These are phyloP conservation scores for Rhypophila decipiens DNA, from an alignment of 495 filamentous ascomycete genomes.

Conservation along the genomic window DNA sequence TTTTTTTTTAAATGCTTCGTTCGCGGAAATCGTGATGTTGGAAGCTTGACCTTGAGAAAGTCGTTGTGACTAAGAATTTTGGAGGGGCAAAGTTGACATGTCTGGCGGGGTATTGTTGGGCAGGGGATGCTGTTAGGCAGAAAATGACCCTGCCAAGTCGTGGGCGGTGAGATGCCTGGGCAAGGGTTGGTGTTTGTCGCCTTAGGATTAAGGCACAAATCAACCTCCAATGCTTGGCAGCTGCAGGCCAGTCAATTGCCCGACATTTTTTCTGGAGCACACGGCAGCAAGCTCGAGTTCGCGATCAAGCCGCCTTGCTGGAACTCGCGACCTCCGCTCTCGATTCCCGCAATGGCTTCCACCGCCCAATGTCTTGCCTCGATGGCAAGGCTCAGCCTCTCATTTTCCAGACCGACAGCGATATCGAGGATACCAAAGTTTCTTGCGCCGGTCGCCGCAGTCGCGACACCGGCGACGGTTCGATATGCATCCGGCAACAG, in stretches of 20 bases:
- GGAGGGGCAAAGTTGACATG: slow-evolving; percentile 20
- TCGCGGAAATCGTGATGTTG: no score
- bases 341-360: slow-evolving; percentile 31
- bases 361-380: slow-evolving; percentile 52
- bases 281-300: slow-evolving; percentile 1
- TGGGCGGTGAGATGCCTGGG: slow-evolving; percentile 10
- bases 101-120: slow-evolving; percentile 14
- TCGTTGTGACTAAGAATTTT: no score
- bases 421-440: slow-evolving; percentile 35
- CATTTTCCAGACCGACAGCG: slow-evolving; percentile 26
- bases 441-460: slow-evolving; percentile 30
- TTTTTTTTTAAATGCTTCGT: no score
- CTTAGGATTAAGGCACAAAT: neutral
- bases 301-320: neutral
- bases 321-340: neutral
- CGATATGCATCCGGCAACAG: slow-evolving; percentile 33
- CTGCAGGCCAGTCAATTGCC: slow-evolving; percentile 7
- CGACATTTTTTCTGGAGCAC: neutral
- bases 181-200: no score
- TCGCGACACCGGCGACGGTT: slow-evolving; percentile 21
- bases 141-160: neutral
- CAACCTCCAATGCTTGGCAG: neutral
- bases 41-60: no score
- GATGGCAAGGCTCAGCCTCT: slow-evolving; percentile 51
- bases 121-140: neutral